Base-by-base conservation (phyloP, 75 land plant genomes). In the Ceratopteris richardii region DNA sequence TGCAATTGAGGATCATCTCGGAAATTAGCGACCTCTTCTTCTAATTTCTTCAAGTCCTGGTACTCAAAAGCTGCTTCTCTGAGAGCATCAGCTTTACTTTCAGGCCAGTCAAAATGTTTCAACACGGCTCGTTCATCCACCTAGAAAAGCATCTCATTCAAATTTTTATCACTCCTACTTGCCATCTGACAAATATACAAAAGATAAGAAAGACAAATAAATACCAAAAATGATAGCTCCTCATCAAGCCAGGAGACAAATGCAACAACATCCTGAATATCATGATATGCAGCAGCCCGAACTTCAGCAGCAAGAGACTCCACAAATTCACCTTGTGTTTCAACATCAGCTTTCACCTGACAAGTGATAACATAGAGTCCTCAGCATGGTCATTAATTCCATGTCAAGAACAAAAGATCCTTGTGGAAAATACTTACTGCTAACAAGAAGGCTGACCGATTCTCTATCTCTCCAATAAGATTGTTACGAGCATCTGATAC, bases 311-410 rank as follows among this genome's bases (percentile, higher is more conserved):
- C 96, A 66, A 95, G 64, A 0, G 88, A 83, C 63, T 82, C 59
- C 29, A 95, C 99, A 80, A 95, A 95, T 31, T 95, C 99, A 60
- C 91, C 96, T 80, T 95, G 99, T 27, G 84, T 95, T 67, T 95
- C 99, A 33, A 95, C 99, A 74, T 95, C 99, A 51, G 99, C 99
- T 78, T 95, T 95, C 50, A 95, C 96, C 98, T 93, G 80, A 50
- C 64, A 28, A 54, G 0, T 13, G 21, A 47, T 54, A 33, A 33
- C 9, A 33, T 9, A 33, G n/a, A n/a, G n/a, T n/a, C n/a, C n/a
- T n/a, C n/a, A n/a, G n/a, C n/a, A n/a, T n/a, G n/a, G n/a, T n/a
- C n/a, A n/a, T n/a, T n/a, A n/a, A n/a, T n/a, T n/a, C n/a, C n/a
- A n/a, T n/a, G n/a, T n/a, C n/a, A n/a, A n/a, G n/a, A n/a, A n/a